Conservation (phyloP, 2,329 filamentous ascomycete species). For the Penicillium glabrum region DNA sequence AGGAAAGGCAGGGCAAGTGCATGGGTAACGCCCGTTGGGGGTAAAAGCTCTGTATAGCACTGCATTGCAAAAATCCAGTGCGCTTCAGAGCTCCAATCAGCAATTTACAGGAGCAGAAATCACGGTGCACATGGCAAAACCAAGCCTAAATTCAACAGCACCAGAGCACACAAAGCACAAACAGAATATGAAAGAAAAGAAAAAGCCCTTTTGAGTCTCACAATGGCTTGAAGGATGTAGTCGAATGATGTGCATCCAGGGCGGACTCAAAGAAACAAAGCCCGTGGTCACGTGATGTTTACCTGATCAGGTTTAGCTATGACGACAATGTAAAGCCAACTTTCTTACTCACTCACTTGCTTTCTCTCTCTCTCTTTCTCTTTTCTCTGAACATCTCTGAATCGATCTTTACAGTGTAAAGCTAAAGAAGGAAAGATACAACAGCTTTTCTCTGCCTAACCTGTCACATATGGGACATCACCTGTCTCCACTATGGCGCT, state of each 20-base stretch:
- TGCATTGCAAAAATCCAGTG: slow-evolving; percentile 63
- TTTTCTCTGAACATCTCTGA: not conserved
- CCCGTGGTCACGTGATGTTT: slow-evolving; percentile 10
- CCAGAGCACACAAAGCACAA: not conserved
- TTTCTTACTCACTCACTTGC: not conserved
- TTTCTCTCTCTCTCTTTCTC: not conserved
- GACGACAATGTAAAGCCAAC: slow-evolving; percentile 14
- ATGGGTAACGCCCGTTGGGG: slow-evolving; percentile 91
- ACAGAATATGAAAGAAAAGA: not conserved
- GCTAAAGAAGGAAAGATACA: not conserved
- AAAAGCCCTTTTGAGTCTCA: not conserved
- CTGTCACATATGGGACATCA: slow-evolving; percentile 13
- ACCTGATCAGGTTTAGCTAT: slow-evolving; percentile 15
- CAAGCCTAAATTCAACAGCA: not conserved
- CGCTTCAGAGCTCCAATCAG: slow-evolving; percentile 1
- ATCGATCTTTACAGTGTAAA: not conserved
- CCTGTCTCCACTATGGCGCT: slow-evolving; percentile 55
- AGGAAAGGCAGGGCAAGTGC: slow-evolving; percentile 77
- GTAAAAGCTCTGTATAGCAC: slow-evolving; percentile 93
- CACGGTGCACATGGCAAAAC: not conserved
- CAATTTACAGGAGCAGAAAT: not conserved
- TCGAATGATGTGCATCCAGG: not conserved
- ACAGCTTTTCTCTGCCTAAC: not conserved
- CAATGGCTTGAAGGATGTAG: not conserved
- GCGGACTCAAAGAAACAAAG: slow-evolving; percentile 1